Evolutionary conservation across 805 yeast species (phyloP).

Genomic region (Brettanomyces bruxellensis): DNA sequence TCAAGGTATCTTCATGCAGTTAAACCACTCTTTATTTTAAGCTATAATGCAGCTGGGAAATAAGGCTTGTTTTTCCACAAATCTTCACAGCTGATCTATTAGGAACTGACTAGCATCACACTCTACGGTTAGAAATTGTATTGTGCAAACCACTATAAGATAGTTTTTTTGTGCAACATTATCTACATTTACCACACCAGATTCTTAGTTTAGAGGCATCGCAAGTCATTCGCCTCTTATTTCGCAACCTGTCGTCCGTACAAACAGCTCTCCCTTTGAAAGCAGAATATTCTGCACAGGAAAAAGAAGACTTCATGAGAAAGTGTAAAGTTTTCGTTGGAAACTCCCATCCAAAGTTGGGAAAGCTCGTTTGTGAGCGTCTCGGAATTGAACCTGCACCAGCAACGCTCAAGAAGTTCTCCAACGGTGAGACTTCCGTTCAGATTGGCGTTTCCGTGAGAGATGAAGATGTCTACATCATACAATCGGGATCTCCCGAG

Average conservation of each 20-base stretch:
- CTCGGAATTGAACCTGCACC: constrained; percentile 93
- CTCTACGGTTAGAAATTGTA: too few species aligned
- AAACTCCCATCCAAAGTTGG: constrained; percentile 91
- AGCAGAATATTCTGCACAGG: not conserved
- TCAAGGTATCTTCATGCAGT: too few species aligned
- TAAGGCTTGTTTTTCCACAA: too few species aligned
- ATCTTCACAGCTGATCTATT: too few species aligned
- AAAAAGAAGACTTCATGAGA: constrained; percentile 49
- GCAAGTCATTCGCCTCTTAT: not conserved
- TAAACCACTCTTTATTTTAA: too few species aligned
- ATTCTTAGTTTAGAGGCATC: too few species aligned
- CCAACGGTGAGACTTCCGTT: constrained; percentile 96
- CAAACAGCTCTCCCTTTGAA: not conserved
- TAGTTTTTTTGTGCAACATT: too few species aligned
- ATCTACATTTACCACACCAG: too few species aligned
- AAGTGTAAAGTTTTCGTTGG: constrained; percentile 97
- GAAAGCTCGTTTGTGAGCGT: constrained; percentile 79
- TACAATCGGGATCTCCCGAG: constrained; percentile 84
- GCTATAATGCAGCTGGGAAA: too few species aligned
- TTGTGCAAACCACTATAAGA: too few species aligned
- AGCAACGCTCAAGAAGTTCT: constrained; percentile 81
- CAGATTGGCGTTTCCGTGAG: constrained; percentile 92
- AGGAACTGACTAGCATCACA: too few species aligned
- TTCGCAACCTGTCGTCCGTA: not conserved
- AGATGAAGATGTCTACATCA: constrained; percentile 93